phyloP scores from a whole-genome alignment of 495 filamentous ascomycete species.

The Talaromyces adpressus region DNA sequence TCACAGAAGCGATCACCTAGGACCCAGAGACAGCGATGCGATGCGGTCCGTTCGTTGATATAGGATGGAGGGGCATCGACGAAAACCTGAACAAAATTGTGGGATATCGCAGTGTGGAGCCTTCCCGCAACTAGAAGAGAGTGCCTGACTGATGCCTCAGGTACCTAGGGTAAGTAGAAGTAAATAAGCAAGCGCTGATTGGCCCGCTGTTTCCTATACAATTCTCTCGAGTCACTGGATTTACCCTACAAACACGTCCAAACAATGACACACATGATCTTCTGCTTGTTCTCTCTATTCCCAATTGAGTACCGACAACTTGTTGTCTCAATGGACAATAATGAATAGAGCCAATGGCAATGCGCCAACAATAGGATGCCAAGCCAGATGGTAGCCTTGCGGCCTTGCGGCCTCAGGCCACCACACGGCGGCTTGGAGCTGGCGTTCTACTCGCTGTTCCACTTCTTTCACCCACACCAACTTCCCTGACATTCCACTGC shows the following conservation, averaged over 20 bases:
- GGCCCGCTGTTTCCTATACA: neutral
- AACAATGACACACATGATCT: neutral
- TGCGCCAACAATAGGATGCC: conserved; percentile 6
- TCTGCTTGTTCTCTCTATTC: neutral
- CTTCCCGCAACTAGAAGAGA: neutral
- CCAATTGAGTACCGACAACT: neutral
- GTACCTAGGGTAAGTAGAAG: neutral
- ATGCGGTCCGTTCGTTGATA: neutral
- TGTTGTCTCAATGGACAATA: neutral
- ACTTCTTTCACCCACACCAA: conserved; percentile 17
- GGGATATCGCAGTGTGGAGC: conserved; percentile 8
- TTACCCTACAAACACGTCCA: neutral
- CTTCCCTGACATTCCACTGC: conserved; percentile 18
- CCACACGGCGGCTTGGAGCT: conserved; percentile 15
- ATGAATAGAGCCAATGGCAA: neutral
- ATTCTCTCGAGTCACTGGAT: neutral
- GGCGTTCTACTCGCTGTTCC: conserved; percentile 23
- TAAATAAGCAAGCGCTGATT: conserved; percentile 1
- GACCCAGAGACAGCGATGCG: neutral
- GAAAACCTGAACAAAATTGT: conserved; percentile 17
- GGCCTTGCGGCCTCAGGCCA: conserved; percentile 23
- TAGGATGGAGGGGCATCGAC: conserved; percentile 17
- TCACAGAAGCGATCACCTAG: neutral
- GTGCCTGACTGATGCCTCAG: neutral
- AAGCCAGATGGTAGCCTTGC: conserved; percentile 15